Base-by-base conservation (phyloP, 1,284 basidiomycete genomes). In the Sporisorium graminicola region DNA sequence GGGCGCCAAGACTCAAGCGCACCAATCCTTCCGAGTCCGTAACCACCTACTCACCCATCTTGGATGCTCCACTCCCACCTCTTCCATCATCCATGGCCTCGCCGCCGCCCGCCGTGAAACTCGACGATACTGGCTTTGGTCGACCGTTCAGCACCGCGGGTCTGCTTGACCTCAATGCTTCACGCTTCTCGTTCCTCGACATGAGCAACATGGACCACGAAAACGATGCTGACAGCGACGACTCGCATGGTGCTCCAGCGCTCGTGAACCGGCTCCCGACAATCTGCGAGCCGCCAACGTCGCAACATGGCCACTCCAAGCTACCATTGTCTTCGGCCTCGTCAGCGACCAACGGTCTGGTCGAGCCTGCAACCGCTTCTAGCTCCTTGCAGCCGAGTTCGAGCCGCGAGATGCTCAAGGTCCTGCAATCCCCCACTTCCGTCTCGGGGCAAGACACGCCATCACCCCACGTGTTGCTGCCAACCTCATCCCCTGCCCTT, bases 1-100 rank as follows among this genome's bases (percentile, higher is more conserved):
- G 73, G 73, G 67, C 73, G 26, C 73, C 73, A 5, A 75, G 61
- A 37, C 54, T 69, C 29, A 74, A 64, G 26, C 58, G 59, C 18
- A 60, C 57, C 14, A 62, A 37, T 29, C 63, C 59, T 1, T 61
- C 69, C 27, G 58, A 65, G 40, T 60, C 65, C 16, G 49, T 67
- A 31, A 64, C 70, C 20, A 35, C 64, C 33, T 67, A 73, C 49
- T 59, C 65, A 24, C 60, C 70, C 7, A 58, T 64, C 31, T 43
- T 58, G 18, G 51, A 51, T 16, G 55, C 44, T 29, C 50, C 60
- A 10, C 51, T 67, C 9, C 60, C 70, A 18, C 37, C 57, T 6
- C 20, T 57, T 18, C 56, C 70, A 14, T 4, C 51, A 5, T 55
- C 40, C 5, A 46, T 40, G 2, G 56, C 69, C 42, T 72, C 70